Evolutionary conservation across 169 alveolate species (phyloP).

Genomic region (Ichthyophthirius multifiliis): DNA sequence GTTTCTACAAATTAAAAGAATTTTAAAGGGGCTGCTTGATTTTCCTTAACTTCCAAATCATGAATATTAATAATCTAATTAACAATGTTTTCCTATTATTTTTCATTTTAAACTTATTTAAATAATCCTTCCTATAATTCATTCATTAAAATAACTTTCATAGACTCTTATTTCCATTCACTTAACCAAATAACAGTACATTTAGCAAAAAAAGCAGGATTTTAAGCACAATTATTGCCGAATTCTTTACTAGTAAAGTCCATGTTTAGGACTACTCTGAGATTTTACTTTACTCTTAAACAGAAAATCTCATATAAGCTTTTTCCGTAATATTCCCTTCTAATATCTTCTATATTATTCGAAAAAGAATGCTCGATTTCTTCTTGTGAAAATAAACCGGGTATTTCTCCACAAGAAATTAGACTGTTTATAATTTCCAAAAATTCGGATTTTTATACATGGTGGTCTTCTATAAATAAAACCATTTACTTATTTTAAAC

Average conservation of each 20-base stretch:
- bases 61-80: too few species aligned
- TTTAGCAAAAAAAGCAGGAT: conserved; percentile 59
- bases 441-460: conserved; percentile 75
- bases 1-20: neutral
- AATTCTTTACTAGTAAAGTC: conserved; percentile 34
- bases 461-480: conserved; percentile 88
- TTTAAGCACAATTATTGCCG: conserved; percentile 35
- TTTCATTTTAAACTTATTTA: neutral
- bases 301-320: conserved; percentile 88
- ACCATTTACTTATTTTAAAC: conserved; percentile 75
- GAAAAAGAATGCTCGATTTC: conserved; percentile 87
- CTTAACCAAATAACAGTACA: conserved; percentile 58
- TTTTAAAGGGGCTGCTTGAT: neutral
- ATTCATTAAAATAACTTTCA: conserved; percentile 33
- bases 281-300: conserved; percentile 64
- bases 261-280: conserved; percentile 42
- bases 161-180: conserved; percentile 37
- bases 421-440: conserved; percentile 85
- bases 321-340: conserved; percentile 70
- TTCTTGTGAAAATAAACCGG: conserved; percentile 87
- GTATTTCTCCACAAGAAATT: conserved; percentile 91
- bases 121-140: too few species aligned
- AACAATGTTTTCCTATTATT: too few species aligned
- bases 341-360: conserved; percentile 31
- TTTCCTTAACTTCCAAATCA: too few species aligned